Conservation (phyloP, 2,329 filamentous ascomycete species). For the Alternaria triticina region DNA sequence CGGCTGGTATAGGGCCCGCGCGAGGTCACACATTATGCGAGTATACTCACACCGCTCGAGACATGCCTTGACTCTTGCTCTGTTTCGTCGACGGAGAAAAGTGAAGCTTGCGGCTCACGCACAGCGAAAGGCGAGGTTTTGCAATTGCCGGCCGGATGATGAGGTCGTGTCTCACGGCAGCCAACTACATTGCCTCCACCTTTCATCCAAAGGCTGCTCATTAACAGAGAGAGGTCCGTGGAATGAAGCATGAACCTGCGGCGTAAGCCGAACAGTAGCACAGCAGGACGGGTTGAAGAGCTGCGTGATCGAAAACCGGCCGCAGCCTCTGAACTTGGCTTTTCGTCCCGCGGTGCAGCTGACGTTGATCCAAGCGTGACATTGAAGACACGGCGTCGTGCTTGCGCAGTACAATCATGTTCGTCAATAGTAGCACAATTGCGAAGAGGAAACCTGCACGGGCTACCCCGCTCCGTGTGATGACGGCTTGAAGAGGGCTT, state of each 20-base stretch:
- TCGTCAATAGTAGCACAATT: constrained; percentile 16
- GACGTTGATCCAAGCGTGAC: constrained; percentile 14
- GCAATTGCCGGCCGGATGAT: neutral
- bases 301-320: constrained; percentile 9
- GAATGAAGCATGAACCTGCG: neutral
- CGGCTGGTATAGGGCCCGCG: neutral
- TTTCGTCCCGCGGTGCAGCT: constrained; percentile 14
- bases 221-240: neutral
- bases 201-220: neutral
- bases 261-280: constrained; percentile 3
- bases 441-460: neutral
- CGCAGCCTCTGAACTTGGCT: neutral
- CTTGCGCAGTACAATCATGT: constrained; percentile 3
- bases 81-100: neutral
- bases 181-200: neutral
- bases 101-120: constrained; percentile 1
- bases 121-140: neutral
- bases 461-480: constrained; percentile 12
- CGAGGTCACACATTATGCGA: constrained; percentile 9
- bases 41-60: constrained; percentile 3
- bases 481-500: neutral
- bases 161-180: constrained; percentile 1
- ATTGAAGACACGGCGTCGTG: constrained; percentile 7
- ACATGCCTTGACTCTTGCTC: neutral
- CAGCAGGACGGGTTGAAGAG: neutral